Conservation (phyloP, 768 basidiomycete genomes). For the Tricholoma matsutake region DNA sequence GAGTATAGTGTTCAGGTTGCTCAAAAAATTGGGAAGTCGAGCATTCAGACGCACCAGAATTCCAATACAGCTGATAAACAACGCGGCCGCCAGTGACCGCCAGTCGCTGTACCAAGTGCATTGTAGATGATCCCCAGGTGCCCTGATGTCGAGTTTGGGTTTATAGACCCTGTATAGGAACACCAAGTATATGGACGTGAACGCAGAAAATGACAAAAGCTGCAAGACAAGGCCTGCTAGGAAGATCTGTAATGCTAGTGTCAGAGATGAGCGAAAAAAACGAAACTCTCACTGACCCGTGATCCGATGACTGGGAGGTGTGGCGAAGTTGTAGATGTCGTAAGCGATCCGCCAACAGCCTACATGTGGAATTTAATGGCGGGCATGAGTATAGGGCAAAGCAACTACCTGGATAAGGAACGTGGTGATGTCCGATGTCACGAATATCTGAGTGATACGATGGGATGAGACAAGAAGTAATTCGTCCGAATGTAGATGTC, state of each 20-base stretch:
- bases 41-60: slow-evolving; percentile 47
- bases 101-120: slow-evolving; percentile 52
- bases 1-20: background rate
- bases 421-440: slow-evolving; percentile 60
- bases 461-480: slow-evolving; percentile 48
- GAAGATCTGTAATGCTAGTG: slow-evolving; percentile 38
- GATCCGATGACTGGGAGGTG: slow-evolving; percentile 27
- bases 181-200: slow-evolving; percentile 42
- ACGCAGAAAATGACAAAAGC: slow-evolving; percentile 48
- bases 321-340: slow-evolving; percentile 34
- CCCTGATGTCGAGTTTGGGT: slow-evolving; percentile 39
- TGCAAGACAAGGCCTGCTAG: slow-evolving; percentile 56
- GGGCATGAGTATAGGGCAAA: background rate
- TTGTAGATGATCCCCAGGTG: slow-evolving; percentile 29
- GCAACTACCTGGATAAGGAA: slow-evolving; percentile 58
- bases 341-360: slow-evolving; percentile 48
- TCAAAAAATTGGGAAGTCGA: background rate
- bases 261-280: background rate
- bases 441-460: slow-evolving; percentile 56
- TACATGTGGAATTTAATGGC: slow-evolving; percentile 12
- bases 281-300: slow-evolving; percentile 27
- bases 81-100: slow-evolving; percentile 50
- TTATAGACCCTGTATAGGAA: slow-evolving; percentile 50
- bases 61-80: slow-evolving; percentile 56
- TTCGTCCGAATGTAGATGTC: slow-evolving; percentile 41